phyloP scores from a whole-genome alignment of 2,329 filamentous ascomycete genomes.

The Aureobasidium namibiae region DNA sequence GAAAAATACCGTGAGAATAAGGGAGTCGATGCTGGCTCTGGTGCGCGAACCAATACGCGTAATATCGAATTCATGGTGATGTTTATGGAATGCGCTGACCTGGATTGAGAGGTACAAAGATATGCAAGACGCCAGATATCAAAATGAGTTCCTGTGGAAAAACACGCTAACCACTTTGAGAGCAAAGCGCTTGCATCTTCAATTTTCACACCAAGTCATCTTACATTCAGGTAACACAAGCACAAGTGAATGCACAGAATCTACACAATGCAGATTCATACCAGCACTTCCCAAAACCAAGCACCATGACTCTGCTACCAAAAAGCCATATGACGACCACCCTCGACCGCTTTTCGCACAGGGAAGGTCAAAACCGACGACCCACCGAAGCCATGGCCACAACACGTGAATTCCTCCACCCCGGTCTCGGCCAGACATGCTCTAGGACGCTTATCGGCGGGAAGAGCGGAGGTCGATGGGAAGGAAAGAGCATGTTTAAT shows the following conservation, averaged over 20 bases:
- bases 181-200: neutral
- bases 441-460: slow-evolving; percentile 3
- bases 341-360: neutral
- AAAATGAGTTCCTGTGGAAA: neutral
- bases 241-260: neutral
- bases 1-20: neutral
- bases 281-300: neutral
- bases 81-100: neutral
- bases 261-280: neutral
- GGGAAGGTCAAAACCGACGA: slow-evolving; percentile 2
- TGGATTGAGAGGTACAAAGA: too few relatives aligned
- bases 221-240: neutral
- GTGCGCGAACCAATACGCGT: neutral
- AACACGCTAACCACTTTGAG: neutral
- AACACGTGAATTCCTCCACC: slow-evolving; percentile 1
- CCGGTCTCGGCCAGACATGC: neutral
- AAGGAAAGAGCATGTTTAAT: slow-evolving; percentile 4
- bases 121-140: neutral
- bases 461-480: neutral
- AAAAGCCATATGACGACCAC: neutral
- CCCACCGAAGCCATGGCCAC: neutral
- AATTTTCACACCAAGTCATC: neutral
- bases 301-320: neutral
- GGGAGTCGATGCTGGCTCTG: neutral
- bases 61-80: neutral